Base-by-base conservation (phyloP, 163 green algal genomes). In the Volvox carteri region DNA sequence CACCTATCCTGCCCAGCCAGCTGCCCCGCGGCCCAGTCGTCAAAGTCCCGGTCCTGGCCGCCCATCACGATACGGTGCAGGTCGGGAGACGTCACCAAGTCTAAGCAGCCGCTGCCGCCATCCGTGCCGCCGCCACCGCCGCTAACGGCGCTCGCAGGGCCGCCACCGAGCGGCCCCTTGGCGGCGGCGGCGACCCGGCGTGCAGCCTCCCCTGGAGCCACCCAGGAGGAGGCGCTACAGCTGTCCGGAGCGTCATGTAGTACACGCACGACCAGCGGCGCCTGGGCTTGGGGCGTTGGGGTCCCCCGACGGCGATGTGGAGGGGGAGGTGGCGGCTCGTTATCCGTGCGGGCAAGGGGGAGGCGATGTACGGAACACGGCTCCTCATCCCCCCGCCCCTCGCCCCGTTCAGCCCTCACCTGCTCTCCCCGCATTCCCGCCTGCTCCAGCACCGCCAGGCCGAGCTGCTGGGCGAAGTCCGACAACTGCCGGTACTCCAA, bases 151-250 rank as follows among this genome's bases (percentile, higher is more conserved):
- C 35, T 11, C 8, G 21, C 37, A 25, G 56, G 5, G 35, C 54
- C 78, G 42, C 37, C 58, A 28, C 50, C 52, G 18, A 25, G 41
- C 5, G 5, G 54, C 54, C 54, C 19, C 54, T 25, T 65, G 75
- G 14, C 30, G 1, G n/a, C 16, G 30, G 48, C 39, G 3, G 41
- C 72, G 16, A 11, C 50, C 16, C 19, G 33, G 5, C 33, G 58
- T 19, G 7, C 2, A 7, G 30, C 54, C 37, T 35, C 3, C 8
- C 16, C 79, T 6, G 65, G 42, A 0, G 62, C 37, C 1, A 14
- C 12, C 81, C 81, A 87, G 0, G 81, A 79, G 81, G 81, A 87
- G 44, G 81, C 41, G 46, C 12, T 58, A 65, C 81, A 87, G 48
- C 62, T 21, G 81, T 65, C 81, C 7, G 68, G 50, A 11, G 68